Evolutionary conservation across 192 early-diverging fungal genomes (phyloP), one percentile per base, ranked within the genome.

Genomic region (Backusella liffmaniae): DNA sequence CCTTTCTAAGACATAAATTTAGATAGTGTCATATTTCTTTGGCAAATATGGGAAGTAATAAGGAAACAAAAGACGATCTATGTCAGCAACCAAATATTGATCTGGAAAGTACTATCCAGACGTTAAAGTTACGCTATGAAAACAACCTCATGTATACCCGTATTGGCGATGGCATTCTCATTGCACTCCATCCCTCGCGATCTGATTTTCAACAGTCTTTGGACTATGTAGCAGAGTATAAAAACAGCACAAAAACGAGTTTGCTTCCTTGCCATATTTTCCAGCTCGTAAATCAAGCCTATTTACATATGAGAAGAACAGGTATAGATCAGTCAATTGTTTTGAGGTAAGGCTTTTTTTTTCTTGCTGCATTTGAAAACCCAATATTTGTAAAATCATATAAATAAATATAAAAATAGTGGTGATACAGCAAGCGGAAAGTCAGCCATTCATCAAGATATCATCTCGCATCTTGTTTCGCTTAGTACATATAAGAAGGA

Each of bases 371-470:
- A 66, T 66, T 66, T 66, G 13, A 66, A 66, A 66, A 15, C 12
- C 2, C 9, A 13, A 37, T 70, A 39, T n/a, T 68, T 67, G 39
- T 41, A 66, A 66, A 66, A 66, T 13, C 15, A 10, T 37, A 68
- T 37, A 32, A 32, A 30, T 65, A 65, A 65, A 66, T 66, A 66
- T 15, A 32, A 23, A 26, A 77, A 37, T 74, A 93, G 91, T 89
- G 97, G 97, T 46, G 94, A 96, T 75, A 89, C 92, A 13, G 95
- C 90, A 36, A 90, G 91, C 1, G 97, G 97, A 41, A 98, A 98
- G 84, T 91, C 93, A 0, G 92, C 96, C 72, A 90, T 87, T 74
- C 86, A 88, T 76, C 86, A 87, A n/a, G 80, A 90, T 68, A 82
- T 91, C 9, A 71, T 94, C 29, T 92, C 88, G 56, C 91, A 91